phyloP scores from a whole-genome alignment of 2,329 filamentous ascomycete genomes.

The Teratosphaeria pseudoeucalypti region DNA sequence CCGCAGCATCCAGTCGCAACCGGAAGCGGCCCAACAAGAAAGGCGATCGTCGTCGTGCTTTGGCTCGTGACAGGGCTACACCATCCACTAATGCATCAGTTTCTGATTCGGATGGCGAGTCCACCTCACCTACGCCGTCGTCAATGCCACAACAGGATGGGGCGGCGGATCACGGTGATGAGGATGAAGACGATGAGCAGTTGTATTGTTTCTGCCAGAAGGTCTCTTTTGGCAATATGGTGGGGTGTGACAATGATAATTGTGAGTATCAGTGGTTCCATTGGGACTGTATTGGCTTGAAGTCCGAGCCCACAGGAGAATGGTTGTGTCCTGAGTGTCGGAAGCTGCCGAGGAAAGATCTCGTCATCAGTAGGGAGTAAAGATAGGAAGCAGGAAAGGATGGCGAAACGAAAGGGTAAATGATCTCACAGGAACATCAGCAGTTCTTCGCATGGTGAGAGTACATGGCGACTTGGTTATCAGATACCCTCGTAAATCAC shows the following conservation, averaged over 20 bases:
- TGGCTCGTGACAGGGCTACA: slow-evolving; percentile 23
- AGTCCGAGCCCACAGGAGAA: slow-evolving; percentile 39
- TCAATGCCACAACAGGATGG: slow-evolving; percentile 21
- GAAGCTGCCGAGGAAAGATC: slow-evolving; percentile 18
- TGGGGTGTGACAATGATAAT: slow-evolving; percentile 74
- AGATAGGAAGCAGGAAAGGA: background rate
- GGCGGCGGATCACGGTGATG: slow-evolving; percentile 16
- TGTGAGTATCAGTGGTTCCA: slow-evolving; percentile 84
- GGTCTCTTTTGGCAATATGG: slow-evolving; percentile 79
- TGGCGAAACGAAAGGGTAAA: background rate
- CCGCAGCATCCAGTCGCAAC: slow-evolving; percentile 9
- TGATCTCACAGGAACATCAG: background rate
- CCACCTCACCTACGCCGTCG: slow-evolving; percentile 23
- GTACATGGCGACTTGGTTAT: too few relatives aligned
- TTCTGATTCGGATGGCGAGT: slow-evolving; percentile 13
- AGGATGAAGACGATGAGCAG: slow-evolving; percentile 39
- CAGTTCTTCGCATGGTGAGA: background rate
- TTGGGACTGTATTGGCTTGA: slow-evolving; percentile 51
- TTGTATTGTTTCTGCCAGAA: slow-evolving; percentile 76
- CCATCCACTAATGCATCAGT: slow-evolving; percentile 23
- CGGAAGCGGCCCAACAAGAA: slow-evolving; percentile 10
- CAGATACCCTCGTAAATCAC: too few relatives aligned
- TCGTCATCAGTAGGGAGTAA: slow-evolving; percentile 7
- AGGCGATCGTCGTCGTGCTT: slow-evolving; percentile 24
- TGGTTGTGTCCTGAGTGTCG: slow-evolving; percentile 38